Evolutionary conservation across 768 basidiomycete genomes (phyloP), one percentile per base, ranked within the genome.

Genomic region (Trametes maxima): DNA sequence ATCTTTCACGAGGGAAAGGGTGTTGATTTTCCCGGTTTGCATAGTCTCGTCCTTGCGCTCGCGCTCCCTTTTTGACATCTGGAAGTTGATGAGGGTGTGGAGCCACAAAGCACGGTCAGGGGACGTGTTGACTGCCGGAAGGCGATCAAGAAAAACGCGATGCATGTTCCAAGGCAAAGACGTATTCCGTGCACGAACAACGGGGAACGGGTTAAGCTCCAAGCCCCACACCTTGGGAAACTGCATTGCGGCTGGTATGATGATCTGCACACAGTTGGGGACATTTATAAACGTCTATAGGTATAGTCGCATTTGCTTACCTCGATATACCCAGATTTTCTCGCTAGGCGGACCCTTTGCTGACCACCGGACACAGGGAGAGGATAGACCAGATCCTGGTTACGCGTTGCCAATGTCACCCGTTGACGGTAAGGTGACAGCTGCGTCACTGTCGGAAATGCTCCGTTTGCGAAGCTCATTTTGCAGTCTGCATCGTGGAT

Each of bases 281-380:
- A 21, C 19, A 16, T 17, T 13, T 21, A 16, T 2, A 36, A 35
- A 14, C 14, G 21, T 37, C 6, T 8, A 10, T 35, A 10, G n/a
- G 24, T 35, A 11, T 24, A 17, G 5, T n/a, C 39, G 39, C n/a
- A 33, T 44, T 25, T 3, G 63, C 68, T 1, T 22, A 74, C 74
- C 65, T 74, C 77, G 4, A 85, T 70, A 57, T 82, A 86, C n/a
- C 67, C 76, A 0, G 83, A 86, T 60, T 80, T 84, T 46, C 85
- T 76, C 11, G 85, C 85, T 36, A 86, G 65, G 7, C 82, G 77
- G 13, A 78, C 64, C 65, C 75, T 83, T 0, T 67, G 48, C 12
- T 72, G 71, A 19, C 62, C 56, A 2, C 73, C 72, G 36, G 76
- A 64, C 12, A 85, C 68, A 13, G 81, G 80, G 37, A 81, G 76